Evolutionary conservation across 2,329 filamentous ascomycete species (phyloP).

Genomic region (Microcyclospora pomicola): DNA sequence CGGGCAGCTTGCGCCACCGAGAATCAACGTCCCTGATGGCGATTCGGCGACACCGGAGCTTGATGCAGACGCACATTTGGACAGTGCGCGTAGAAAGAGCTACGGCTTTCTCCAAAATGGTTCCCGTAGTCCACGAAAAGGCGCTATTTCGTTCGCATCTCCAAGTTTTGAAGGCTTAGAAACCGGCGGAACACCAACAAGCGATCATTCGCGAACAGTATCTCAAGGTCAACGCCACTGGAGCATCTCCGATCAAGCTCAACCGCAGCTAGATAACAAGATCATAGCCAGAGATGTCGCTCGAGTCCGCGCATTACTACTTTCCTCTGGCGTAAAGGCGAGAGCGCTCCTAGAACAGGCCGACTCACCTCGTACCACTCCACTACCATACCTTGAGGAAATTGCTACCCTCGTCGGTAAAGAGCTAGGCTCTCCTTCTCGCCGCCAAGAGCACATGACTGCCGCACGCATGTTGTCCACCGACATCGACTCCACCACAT

Average conservation of each 20-base stretch:
- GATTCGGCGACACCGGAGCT: conserved; percentile 12
- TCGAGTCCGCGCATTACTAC: conserved; percentile 59
- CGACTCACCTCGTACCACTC: conserved; percentile 28
- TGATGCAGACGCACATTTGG: neutral
- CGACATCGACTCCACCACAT: conserved; percentile 34
- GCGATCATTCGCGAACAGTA: too few species aligned
- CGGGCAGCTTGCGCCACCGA: conserved; percentile 34
- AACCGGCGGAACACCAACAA: too few species aligned
- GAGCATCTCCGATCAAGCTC: conserved; percentile 41
- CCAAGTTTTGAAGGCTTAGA: too few species aligned
- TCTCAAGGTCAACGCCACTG: conserved; percentile 34
- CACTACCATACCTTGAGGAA: conserved; percentile 23
- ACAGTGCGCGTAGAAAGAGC: conserved; percentile 17
- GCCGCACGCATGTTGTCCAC: conserved; percentile 38
- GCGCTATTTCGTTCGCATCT: too few species aligned
- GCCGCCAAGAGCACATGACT: conserved; percentile 39
- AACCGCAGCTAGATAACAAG: conserved; percentile 23
- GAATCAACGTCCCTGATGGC: conserved; percentile 33
- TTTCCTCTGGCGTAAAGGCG: conserved; percentile 82
- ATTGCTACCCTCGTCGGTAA: conserved; percentile 25
- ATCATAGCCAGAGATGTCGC: conserved; percentile 62
- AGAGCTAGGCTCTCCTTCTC: conserved; percentile 33
- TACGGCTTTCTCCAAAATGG: conserved; percentile 11
- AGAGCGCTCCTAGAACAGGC: conserved; percentile 61
- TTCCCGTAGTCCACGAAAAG: too few species aligned